A percentile compares a stretch with the other conserved stretches of the same genome.
Conservation (phyloP, 202 grass and related monocot genomes). For the Eragrostis tef region DNA sequence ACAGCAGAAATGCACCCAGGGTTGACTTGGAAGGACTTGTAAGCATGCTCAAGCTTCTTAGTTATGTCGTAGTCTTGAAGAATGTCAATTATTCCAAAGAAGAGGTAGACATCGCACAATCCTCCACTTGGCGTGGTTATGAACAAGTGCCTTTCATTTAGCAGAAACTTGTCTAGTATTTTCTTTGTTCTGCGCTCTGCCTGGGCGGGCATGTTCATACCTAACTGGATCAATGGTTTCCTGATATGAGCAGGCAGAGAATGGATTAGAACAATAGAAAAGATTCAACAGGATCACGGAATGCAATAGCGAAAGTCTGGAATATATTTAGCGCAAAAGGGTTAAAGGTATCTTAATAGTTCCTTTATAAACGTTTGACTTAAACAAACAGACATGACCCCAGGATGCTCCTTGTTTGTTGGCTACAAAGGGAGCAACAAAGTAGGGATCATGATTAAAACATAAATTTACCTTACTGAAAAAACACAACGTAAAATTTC, state of each 20-base stretch:
- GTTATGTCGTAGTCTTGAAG: constrained; percentile 67
- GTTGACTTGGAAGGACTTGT: constrained; percentile 70
- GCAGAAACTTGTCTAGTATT: constrained; percentile 45
- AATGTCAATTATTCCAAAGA: constrained; percentile 74
- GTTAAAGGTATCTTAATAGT: constrained; percentile 43
- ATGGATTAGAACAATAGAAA: constrained; percentile 39
- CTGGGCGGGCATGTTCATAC: constrained; percentile 58
- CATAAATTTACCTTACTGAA: constrained; percentile 51
- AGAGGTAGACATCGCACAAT: constrained; percentile 59
- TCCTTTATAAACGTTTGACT: constrained; percentile 46
- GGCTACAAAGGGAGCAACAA: constrained; percentile 54
- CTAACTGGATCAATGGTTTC: constrained; percentile 52
- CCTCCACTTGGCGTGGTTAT: constrained; percentile 45
- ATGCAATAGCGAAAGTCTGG: constrained; percentile 31
- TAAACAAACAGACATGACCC: constrained; percentile 57
- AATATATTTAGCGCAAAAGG: constrained; percentile 28
- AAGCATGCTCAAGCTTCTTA: constrained; percentile 70
- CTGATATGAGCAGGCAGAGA: constrained; percentile 39
- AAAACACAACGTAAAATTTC: constrained; percentile 35
- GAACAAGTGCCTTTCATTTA: constrained; percentile 58
- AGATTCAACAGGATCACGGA: constrained; percentile 35
- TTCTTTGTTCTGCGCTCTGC: constrained; percentile 53
- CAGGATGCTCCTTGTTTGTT: constrained; percentile 45
- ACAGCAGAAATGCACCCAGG: constrained; percentile 64
- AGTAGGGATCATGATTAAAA: constrained; percentile 61